These are phyloP conservation scores for Phialophora chinensis DNA, from an alignment of 2,329 filamentous ascomycete species.

Conservation along the genomic window DNA sequence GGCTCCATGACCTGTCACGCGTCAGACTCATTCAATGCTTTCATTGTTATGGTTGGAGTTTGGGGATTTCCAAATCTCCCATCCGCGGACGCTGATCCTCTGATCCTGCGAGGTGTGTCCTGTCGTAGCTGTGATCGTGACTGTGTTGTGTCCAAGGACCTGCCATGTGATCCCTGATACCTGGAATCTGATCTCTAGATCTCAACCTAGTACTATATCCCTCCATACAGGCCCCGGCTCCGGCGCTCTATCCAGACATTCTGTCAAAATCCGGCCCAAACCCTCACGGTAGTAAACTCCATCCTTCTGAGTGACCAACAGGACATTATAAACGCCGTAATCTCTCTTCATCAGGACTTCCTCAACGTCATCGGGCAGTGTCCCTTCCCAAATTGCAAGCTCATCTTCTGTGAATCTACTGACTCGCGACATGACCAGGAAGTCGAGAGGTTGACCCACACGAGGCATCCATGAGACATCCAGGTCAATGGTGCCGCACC, in stretches of 20 bases:
- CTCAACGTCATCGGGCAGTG: slow-evolving; percentile 36
- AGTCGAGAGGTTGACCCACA: slow-evolving; percentile 34
- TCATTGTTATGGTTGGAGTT: background rate
- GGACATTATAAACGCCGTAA: slow-evolving; percentile 40
- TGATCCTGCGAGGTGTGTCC: background rate
- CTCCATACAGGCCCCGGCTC: slow-evolving; percentile 37
- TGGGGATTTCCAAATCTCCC: background rate
- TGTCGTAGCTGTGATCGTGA: background rate
- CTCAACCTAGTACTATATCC: slow-evolving; percentile 38
- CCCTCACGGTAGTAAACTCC: slow-evolving; percentile 39
- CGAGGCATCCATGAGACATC: slow-evolving; percentile 31
- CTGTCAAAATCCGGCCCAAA: slow-evolving; percentile 37
- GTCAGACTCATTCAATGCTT: background rate
- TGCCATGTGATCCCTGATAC: background rate
- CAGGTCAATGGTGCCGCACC: slow-evolving; percentile 41
- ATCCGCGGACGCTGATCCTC: background rate
- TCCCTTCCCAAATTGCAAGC: slow-evolving; percentile 36
- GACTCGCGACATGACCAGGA: slow-evolving; percentile 39
- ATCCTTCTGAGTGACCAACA: slow-evolving; percentile 35
- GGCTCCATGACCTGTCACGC: too few species aligned
- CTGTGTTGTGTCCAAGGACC: background rate
- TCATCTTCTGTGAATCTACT: slow-evolving; percentile 38
- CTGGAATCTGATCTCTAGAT: background rate
- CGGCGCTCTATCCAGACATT: slow-evolving; percentile 30
- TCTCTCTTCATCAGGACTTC: slow-evolving; percentile 30